A percentile compares a stretch with the other conserved stretches of the same genome.
Conservation (phyloP, 192 early-diverging fungal genomes). For the Backusella westeae region DNA sequence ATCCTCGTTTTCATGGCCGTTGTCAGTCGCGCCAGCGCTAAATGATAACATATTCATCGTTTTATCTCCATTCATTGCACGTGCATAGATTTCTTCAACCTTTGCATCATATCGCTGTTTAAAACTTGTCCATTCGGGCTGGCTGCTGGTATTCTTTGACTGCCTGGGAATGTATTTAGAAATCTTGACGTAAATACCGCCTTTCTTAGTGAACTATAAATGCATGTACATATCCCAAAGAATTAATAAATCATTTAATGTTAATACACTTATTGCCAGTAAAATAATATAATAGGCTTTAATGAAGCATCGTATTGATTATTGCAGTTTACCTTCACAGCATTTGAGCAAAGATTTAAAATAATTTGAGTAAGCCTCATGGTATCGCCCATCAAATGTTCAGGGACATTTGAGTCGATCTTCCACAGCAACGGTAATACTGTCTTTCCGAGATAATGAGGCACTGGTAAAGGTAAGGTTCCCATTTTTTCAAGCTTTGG, state of each 20-base stretch:
- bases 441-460: conserved; percentile 16
- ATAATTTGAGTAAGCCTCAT: conserved; percentile 51
- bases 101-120: conserved; percentile 40
- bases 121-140: conserved; percentile 1
- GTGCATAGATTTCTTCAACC: conserved; percentile 30
- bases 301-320: neutral
- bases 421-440: conserved; percentile 48
- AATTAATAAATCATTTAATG: neutral
- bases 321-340: conserved; percentile 46
- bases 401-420: conserved; percentile 48
- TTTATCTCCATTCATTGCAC: conserved; percentile 16
- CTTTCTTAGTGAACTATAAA: conserved; percentile 35
- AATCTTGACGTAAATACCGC: conserved; percentile 31
- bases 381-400: conserved; percentile 51
- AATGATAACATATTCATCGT: neutral
- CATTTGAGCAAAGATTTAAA: conserved; percentile 53
- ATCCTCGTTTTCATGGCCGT: neutral
- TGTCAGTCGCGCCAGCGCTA: conserved; percentile 15
- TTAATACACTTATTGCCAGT: neutral
- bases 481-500: conserved; percentile 9
- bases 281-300: neutral
- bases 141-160: neutral
- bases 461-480: conserved; percentile 5
- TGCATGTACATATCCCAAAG: neutral
- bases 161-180: conserved; percentile 27